phyloP scores from a whole-genome alignment of 2,329 filamentous ascomycete genomes.

The Aschersonia sp. region DNA sequence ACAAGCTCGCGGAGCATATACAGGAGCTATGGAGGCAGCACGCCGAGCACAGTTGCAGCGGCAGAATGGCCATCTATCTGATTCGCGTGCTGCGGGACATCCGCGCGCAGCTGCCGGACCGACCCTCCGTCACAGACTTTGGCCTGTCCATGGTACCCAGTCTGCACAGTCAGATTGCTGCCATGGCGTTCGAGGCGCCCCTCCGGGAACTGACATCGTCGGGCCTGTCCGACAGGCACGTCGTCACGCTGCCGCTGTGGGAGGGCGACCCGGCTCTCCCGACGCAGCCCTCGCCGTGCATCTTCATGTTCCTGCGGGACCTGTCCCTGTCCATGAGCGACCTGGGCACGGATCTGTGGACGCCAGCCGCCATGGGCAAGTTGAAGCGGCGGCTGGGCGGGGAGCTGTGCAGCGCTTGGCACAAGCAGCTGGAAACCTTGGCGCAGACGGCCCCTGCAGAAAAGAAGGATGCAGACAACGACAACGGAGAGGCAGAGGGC shows the following conservation, averaged over 20 bases:
- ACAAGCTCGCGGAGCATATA: slow-evolving; percentile 42
- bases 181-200: slow-evolving; percentile 32
- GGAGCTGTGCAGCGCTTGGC: slow-evolving; percentile 36
- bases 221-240: slow-evolving; percentile 27
- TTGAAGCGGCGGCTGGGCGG: slow-evolving; percentile 45
- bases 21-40: slow-evolving; percentile 32
- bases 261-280: slow-evolving; percentile 65
- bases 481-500: slow-evolving; percentile 5
- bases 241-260: slow-evolving; percentile 59
- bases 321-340: slow-evolving; percentile 54
- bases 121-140: slow-evolving; percentile 36
- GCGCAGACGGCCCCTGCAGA: neutral
- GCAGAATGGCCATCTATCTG: slow-evolving; percentile 47
- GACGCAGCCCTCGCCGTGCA: slow-evolving; percentile 58
- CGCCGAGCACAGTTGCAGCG: slow-evolving; percentile 30
- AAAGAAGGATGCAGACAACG: neutral
- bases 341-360: slow-evolving; percentile 71
- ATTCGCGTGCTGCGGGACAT: slow-evolving; percentile 64
- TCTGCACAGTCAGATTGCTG: slow-evolving; percentile 48
- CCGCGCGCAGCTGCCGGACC: slow-evolving; percentile 46
- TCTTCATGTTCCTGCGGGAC: slow-evolving; percentile 57
- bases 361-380: slow-evolving; percentile 43
- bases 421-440: slow-evolving; percentile 21
- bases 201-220: slow-evolving; percentile 31
- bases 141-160: slow-evolving; percentile 45